phyloP scores from a whole-genome alignment of 2,329 filamentous ascomycete genomes.

The Hymenotorrendiella dingleyae region DNA sequence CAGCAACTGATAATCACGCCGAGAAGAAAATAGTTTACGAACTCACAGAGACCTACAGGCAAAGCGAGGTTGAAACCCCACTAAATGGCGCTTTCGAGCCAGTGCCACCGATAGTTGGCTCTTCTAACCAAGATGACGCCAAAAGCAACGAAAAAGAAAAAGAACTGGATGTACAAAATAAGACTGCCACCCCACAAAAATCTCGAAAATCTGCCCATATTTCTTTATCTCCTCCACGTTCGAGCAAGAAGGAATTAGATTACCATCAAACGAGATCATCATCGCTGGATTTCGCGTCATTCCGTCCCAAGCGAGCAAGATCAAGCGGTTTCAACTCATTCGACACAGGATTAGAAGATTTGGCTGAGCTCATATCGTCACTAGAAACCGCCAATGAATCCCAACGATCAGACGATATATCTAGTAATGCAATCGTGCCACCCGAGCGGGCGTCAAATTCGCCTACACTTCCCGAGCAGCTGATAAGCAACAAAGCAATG shows the following conservation, averaged over 20 bases:
- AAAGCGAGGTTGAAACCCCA: too few relatives aligned
- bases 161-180: not conserved
- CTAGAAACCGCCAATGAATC: slow-evolving; percentile 7
- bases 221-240: not conserved
- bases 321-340: slow-evolving; percentile 15
- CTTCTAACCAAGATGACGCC: not conserved
- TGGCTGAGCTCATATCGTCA: slow-evolving; percentile 11
- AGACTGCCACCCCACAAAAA: not conserved
- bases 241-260: not conserved
- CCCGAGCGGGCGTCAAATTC: slow-evolving; percentile 13
- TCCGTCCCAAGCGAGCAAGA: slow-evolving; percentile 3
- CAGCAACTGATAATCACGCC: too few relatives aligned
- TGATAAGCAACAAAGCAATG: slow-evolving; percentile 4
- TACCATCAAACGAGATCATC: slow-evolving; percentile 3
- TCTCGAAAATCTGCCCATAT: not conserved
- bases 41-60: too few relatives aligned
- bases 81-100: too few relatives aligned
- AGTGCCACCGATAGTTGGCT: not conserved
- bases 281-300: slow-evolving; percentile 8
- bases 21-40: too few relatives aligned
- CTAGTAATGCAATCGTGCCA: not conserved
- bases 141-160: not conserved
- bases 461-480: slow-evolving; percentile 15
- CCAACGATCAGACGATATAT: slow-evolving; percentile 2
- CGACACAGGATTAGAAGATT: slow-evolving; percentile 14